A percentile compares a stretch with the other conserved stretches of the same genome.
Evolutionary conservation across 768 basidiomycete species (phyloP).

Genomic region (Pulveroboletus sp.): DNA sequence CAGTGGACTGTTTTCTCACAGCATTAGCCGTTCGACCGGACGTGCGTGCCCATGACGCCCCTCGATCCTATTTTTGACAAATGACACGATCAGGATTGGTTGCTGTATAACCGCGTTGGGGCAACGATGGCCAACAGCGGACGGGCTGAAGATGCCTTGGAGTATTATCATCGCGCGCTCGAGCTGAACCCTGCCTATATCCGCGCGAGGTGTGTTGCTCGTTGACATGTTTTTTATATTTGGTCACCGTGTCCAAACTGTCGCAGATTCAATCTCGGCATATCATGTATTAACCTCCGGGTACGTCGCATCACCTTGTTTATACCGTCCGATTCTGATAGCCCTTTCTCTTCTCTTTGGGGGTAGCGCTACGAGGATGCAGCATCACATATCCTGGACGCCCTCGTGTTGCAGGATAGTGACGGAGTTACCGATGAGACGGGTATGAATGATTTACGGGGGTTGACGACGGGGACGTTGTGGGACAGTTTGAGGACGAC

Average conservation of each 20-base stretch:
- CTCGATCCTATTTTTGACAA: background rate
- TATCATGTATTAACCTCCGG: slow-evolving; percentile 84
- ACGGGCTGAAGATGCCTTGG: slow-evolving; percentile 72
- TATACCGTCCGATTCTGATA: too few species aligned
- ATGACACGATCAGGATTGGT: slow-evolving; percentile 65
- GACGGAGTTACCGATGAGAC: slow-evolving; percentile 61
- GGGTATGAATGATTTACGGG: slow-evolving; percentile 51
- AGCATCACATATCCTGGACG: slow-evolving; percentile 83
- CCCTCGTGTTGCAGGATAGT: slow-evolving; percentile 83
- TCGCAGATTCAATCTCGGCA: slow-evolving; percentile 88
- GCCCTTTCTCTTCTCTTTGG: too few species aligned
- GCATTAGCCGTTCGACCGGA: slow-evolving; percentile 87
- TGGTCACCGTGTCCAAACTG: background rate
- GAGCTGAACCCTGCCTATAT: slow-evolving; percentile 89
- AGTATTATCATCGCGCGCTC: slow-evolving; percentile 84
- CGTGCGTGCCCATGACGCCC: slow-evolving; percentile 40
- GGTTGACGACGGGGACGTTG: slow-evolving; percentile 71
- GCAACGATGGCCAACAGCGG: slow-evolving; percentile 94
- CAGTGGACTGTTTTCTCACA: slow-evolving; percentile 90
- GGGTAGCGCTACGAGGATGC: slow-evolving; percentile 81
- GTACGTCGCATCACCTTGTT: slow-evolving; percentile 40
- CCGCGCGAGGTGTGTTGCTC: slow-evolving; percentile 63
- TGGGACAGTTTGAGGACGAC: slow-evolving; percentile 90
- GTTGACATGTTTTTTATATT: background rate
- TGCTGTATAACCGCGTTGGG: slow-evolving; percentile 90